Conservation (phyloP, 2,329 filamentous ascomycete species). For the Colletotrichum cereale region DNA sequence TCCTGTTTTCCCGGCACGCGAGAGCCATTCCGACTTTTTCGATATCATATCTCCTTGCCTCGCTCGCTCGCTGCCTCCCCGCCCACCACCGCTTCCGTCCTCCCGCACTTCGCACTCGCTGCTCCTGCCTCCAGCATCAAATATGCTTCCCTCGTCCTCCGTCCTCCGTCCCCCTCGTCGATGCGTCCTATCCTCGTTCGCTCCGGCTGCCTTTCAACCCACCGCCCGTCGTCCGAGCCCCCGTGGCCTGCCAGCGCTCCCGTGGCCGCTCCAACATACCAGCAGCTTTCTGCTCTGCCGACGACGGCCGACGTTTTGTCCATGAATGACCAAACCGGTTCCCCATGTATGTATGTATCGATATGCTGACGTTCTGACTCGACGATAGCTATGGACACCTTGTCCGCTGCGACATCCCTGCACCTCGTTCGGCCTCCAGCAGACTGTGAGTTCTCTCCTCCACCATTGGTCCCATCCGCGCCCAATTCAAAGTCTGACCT, state of each 20-base stretch:
- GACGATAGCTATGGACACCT: constrained; percentile 88
- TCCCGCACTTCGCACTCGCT: constrained; percentile 48
- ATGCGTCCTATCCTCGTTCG: constrained; percentile 43
- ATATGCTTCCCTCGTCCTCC: constrained; percentile 59
- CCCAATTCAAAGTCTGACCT: not conserved
- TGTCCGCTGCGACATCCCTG: constrained; percentile 98
- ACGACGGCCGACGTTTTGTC: constrained; percentile 26
- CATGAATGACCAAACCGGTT: constrained; percentile 16
- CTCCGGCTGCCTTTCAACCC: constrained; percentile 30
- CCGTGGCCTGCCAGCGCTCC: constrained; percentile 30
- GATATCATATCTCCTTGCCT: constrained; percentile 48
- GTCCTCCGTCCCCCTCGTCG: constrained; percentile 58
- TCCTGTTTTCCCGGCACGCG: constrained; percentile 52
- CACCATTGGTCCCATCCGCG: not conserved
- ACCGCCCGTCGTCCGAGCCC: constrained; percentile 24
- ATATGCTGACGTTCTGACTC: constrained; percentile 60
- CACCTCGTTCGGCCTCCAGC: constrained; percentile 91
- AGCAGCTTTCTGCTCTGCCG: constrained; percentile 14
- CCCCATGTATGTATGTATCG: constrained; percentile 21
- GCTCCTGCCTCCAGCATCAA: constrained; percentile 45
- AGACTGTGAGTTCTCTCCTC: constrained; percentile 80
- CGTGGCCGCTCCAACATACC: constrained; percentile 24
- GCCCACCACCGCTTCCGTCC: constrained; percentile 51
- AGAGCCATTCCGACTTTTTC: constrained; percentile 48
- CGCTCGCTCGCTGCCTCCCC: constrained; percentile 49